phyloP scores from a whole-genome alignment of 2,329 filamentous ascomycete species.

The Monosporascus sp. region DNA sequence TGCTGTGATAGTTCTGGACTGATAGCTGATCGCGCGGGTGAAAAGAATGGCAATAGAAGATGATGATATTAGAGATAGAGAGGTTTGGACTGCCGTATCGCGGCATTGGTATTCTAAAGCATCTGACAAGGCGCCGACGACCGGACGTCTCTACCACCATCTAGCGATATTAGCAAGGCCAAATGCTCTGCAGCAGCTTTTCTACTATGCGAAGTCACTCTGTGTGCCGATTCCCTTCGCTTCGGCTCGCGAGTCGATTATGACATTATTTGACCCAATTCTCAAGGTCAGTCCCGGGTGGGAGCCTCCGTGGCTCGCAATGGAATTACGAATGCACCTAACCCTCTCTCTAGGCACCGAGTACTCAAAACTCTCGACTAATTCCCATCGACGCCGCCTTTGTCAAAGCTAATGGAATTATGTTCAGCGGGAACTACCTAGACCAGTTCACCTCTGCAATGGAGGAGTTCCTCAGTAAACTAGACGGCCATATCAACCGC shows the following conservation, averaged over 20 bases:
- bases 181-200: slow-evolving; percentile 64
- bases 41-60: slow-evolving; percentile 84
- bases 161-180: slow-evolving; percentile 72
- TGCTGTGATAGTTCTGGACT: slow-evolving; percentile 1
- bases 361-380: slow-evolving; percentile 28
- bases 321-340: not conserved
- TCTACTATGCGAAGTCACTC: slow-evolving; percentile 65
- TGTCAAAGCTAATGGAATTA: slow-evolving; percentile 57
- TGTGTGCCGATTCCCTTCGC: slow-evolving; percentile 62
- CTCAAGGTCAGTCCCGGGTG: slow-evolving; percentile 23
- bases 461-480: slow-evolving; percentile 42
- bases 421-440: slow-evolving; percentile 49
- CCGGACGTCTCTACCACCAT: slow-evolving; percentile 82
- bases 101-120: slow-evolving; percentile 81
- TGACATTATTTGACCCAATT: slow-evolving; percentile 61
- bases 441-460: slow-evolving; percentile 41
- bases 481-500: slow-evolving; percentile 53
- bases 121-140: slow-evolving; percentile 67
- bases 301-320: no score
- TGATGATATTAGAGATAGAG: slow-evolving; percentile 65
- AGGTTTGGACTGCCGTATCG: slow-evolving; percentile 76
- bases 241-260: slow-evolving; percentile 63
- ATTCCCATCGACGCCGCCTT: slow-evolving; percentile 51
- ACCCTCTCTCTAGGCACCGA: not conserved
- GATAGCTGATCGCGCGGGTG: slow-evolving; percentile 7